Conservation (phyloP, 2,329 filamentous ascomycete genomes). For the Colletotrichum sp. region DNA sequence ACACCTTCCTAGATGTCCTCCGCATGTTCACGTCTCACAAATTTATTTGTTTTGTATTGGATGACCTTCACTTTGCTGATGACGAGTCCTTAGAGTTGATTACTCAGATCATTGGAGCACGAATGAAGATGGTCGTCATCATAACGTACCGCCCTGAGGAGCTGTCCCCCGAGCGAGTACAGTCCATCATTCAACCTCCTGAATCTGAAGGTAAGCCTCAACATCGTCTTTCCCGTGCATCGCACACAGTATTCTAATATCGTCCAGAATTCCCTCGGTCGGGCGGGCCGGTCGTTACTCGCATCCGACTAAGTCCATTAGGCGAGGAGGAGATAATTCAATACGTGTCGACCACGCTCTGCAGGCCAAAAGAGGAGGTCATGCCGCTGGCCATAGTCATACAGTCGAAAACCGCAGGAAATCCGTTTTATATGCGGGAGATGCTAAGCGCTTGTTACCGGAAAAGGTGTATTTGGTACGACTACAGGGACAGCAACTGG, state of each 20-base stretch:
- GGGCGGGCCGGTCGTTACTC: conserved; percentile 65
- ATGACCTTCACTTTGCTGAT: conserved; percentile 91
- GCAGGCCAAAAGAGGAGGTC: conserved; percentile 73
- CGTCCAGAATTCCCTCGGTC: conserved; percentile 45
- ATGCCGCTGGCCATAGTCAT: conserved; percentile 82
- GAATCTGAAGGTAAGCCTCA: conserved; percentile 54
- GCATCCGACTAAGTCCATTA: conserved; percentile 75
- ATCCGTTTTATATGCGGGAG: conserved; percentile 89
- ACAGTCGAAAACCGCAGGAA: conserved; percentile 86
- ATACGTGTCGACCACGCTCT: conserved; percentile 84
- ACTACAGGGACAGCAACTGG: conserved; percentile 84
- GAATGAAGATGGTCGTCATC: conserved; percentile 82
- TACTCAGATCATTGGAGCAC: conserved; percentile 76
- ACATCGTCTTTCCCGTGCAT: neutral
- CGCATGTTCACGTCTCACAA: conserved; percentile 82
- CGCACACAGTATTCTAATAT: conserved; percentile 26
- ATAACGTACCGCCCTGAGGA: conserved; percentile 77
- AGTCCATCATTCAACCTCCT: conserved; percentile 57
- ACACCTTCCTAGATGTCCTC: conserved; percentile 85
- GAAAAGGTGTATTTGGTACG: conserved; percentile 89
- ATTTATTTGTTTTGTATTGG: conserved; percentile 86
- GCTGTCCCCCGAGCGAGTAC: conserved; percentile 59
- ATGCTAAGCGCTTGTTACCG: conserved; percentile 88
- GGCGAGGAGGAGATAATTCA: conserved; percentile 79
- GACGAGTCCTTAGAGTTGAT: conserved; percentile 86